Evolutionary conservation across 352 stramenopile genomes (phyloP).

Genomic region (Phytopythium cucurbitacearum): DNA sequence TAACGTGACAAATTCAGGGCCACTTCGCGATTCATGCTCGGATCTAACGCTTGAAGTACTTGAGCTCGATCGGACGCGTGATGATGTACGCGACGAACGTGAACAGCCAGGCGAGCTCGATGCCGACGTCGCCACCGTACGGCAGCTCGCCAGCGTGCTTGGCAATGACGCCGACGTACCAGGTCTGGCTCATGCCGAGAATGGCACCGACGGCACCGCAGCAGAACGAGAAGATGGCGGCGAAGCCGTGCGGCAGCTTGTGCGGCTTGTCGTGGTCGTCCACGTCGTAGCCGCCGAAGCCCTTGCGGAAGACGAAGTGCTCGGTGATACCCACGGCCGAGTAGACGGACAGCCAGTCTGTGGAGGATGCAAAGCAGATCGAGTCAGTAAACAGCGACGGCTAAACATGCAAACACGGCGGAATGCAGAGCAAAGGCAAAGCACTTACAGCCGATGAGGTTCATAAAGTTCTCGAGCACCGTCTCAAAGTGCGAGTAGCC

Average conservation of each 20-base stretch:
- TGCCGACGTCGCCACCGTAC: slow-evolving; percentile 21
- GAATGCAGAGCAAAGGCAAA: background rate
- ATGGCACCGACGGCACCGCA: slow-evolving; percentile 18
- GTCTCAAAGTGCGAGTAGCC: slow-evolving; percentile 32
- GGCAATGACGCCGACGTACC: slow-evolving; percentile 25
- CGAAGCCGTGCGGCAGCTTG: slow-evolving; percentile 30
- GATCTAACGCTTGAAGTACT: slow-evolving; percentile 15
- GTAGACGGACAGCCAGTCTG: slow-evolving; percentile 32
- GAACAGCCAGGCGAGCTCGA: slow-evolving; percentile 30
- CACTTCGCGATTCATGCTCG: no score
- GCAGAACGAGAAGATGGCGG: slow-evolving; percentile 30
- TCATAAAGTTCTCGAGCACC: slow-evolving; percentile 48
- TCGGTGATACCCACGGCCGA: slow-evolving; percentile 21
- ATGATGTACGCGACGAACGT: slow-evolving; percentile 21
- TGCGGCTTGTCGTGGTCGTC: slow-evolving; percentile 28
- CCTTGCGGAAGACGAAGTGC: slow-evolving; percentile 30
- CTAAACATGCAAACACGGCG: no score
- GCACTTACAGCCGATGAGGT: slow-evolving; percentile 31
- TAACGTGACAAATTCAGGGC: no score
- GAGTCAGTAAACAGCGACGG: background rate
- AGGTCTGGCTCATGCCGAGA: slow-evolving; percentile 39
- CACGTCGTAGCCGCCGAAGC: slow-evolving; percentile 28
- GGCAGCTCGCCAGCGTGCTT: slow-evolving; percentile 1
- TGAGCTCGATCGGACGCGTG: slow-evolving; percentile 23
- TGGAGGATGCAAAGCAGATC: background rate